phyloP scores from a whole-genome alignment of 1,284 basidiomycete genomes.

The Anthracocystis setariae region DNA sequence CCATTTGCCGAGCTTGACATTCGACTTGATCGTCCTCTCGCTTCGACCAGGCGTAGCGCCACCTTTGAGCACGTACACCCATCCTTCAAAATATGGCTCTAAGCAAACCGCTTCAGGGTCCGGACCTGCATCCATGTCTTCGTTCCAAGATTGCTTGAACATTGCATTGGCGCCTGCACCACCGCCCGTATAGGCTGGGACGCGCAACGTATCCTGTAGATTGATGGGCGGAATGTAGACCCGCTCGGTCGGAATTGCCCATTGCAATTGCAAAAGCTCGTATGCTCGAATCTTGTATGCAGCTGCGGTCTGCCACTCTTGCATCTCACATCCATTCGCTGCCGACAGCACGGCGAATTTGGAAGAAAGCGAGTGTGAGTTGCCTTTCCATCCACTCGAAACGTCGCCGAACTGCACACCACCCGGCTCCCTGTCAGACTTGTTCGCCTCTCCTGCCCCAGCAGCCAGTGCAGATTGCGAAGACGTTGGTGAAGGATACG shows the following conservation, averaged over 20 bases:
- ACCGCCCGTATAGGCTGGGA: background rate
- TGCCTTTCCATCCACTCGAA: conserved; percentile 24
- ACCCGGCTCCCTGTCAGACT: conserved; percentile 19
- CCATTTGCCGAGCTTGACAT: conserved; percentile 45
- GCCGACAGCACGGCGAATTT: conserved; percentile 44
- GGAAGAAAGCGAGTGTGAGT: conserved; percentile 40
- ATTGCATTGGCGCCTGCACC: background rate
- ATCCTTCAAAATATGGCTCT: conserved; percentile 56
- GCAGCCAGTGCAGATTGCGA: background rate
- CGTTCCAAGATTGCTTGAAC: conserved; percentile 5
- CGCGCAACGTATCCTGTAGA: conserved; percentile 13
- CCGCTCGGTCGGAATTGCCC: conserved; percentile 40
- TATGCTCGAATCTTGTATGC: conserved; percentile 47
- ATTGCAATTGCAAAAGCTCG: conserved; percentile 57
- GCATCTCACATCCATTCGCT: conserved; percentile 50
- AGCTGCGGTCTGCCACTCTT: conserved; percentile 55
- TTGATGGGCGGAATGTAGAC: conserved; percentile 38
- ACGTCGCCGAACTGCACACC: conserved; percentile 46
- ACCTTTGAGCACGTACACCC: conserved; percentile 55
- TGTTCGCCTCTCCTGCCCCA: no score
- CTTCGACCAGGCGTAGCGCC: conserved; percentile 15
- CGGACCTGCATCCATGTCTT: conserved; percentile 12
- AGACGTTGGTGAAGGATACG: conserved; percentile 1
- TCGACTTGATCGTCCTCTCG: conserved; percentile 3
- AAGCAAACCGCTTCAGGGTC: conserved; percentile 19